Percentiles rank a stretch among this genome's conserved stretches.
Conservation (phyloP, 495 filamentous ascomycete species). For the Chaetomium cochliodes region DNA sequence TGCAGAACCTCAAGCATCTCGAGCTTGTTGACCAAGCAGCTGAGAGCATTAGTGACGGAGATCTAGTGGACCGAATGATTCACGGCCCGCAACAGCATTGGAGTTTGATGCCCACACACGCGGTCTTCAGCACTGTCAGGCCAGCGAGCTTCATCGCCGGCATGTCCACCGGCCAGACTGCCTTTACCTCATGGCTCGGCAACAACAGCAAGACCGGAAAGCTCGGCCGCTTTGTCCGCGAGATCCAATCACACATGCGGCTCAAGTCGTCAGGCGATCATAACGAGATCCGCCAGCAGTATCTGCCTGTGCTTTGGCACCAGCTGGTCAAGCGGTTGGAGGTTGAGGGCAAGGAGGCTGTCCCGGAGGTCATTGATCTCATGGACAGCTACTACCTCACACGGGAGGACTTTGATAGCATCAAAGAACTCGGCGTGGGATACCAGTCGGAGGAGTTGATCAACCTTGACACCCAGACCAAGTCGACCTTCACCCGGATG, state of each 20-base stretch:
- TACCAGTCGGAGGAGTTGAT: constrained; percentile 70
- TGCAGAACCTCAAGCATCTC: constrained; percentile 72
- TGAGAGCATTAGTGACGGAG: constrained; percentile 93
- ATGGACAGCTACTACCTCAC: constrained; percentile 99
- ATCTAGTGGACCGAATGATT: constrained; percentile 96
- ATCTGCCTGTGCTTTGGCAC: constrained; percentile 86
- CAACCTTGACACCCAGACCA: constrained; percentile 79
- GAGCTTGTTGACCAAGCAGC: constrained; percentile 85
- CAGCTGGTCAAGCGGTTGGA: constrained; percentile 69
- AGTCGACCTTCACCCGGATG: constrained; percentile 81
- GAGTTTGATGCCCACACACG: constrained; percentile 96
- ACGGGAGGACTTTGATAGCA: constrained; percentile 87
- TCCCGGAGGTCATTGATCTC: constrained; percentile 72
- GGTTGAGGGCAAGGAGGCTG: constrained; percentile 68
- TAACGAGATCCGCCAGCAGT: constrained; percentile 91
- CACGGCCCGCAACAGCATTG: constrained; percentile 97
- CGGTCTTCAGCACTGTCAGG: constrained; percentile 90
- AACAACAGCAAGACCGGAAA: constrained; percentile 92
- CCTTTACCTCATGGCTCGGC: constrained; percentile 88
- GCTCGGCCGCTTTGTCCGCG: constrained; percentile 79
- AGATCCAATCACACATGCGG: constrained; percentile 96
- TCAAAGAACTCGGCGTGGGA: constrained; percentile 88
- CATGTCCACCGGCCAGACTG: constrained; percentile 55
- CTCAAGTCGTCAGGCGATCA: constrained; percentile 88
- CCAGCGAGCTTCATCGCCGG: constrained; percentile 91